Base-by-base conservation (phyloP, 2,329 filamentous ascomycete species). In the Shiraia bambusicola region DNA sequence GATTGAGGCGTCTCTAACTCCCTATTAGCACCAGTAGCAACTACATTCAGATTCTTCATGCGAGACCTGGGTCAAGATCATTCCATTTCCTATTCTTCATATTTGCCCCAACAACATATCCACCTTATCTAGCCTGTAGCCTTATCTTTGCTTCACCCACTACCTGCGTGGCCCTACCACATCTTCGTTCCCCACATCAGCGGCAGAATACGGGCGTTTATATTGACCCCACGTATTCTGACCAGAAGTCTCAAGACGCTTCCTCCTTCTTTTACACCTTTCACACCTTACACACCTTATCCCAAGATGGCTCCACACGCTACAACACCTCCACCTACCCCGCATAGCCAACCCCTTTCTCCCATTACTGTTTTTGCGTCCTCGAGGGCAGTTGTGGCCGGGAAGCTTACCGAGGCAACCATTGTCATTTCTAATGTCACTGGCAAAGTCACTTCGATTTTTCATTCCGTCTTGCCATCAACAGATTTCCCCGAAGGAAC, bases 381-480 rank as follows among this genome's bases (percentile, higher is more conserved):
- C 1, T 87, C 85, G 17, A 82, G 91, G 58, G 88, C 88, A 42
- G 83, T 97, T 36, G 76, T 97, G 56, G 86, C 85, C 32, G 83
- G 86, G 43, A 77, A 81, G 30, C 72, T 95, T 32, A 89, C 86
- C 2, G 84, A 90, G 14, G 92, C 89, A 44, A 95, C 91, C 10
- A 82, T 98, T 45, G 78, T 86, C 41, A 75, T 96, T 56, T 95
- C 88, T 2, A 80, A 82, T 6, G 66, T 67, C 29, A 91, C 88
- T 0, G 93, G 93, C 61, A 95, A 91, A 72, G 94, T 97, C 59
- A 78, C 85, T 31, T 82, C 84, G 2, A 80, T 95, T 47, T 81
- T 84, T 50, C 80, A 86, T 41, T 79, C 80, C 17, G 77, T 96
- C 36, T 76, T 95, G n/a, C 87, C 89, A 1, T 65, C 72, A n/a